A percentile compares a stretch with the other conserved stretches of the same genome.
Evolutionary conservation across 306 rosid species (phyloP).

Genomic region (Dryas octopetala): DNA sequence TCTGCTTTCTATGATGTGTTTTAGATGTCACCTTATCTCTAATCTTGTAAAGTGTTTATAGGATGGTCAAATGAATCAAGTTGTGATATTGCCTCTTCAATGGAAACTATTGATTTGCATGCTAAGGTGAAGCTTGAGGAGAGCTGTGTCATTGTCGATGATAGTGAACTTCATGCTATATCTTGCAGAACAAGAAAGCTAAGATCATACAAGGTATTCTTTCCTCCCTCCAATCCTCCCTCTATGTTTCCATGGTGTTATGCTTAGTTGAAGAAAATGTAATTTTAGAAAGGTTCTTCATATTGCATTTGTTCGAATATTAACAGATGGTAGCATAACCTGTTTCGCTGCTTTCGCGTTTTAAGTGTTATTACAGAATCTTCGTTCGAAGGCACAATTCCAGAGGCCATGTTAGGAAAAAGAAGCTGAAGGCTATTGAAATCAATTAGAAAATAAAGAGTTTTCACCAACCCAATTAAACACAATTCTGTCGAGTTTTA

Average conservation of each 20-base stretch:
- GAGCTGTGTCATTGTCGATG: conserved; percentile 52
- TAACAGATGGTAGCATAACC: background rate
- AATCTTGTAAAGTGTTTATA: conserved; percentile 27
- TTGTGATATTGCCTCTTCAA: conserved; percentile 25
- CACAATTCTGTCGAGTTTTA: too few relatives aligned
- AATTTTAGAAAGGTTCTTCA: background rate
- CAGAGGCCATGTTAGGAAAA: background rate
- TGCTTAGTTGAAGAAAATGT: background rate
- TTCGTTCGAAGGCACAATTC: background rate
- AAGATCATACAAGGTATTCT: conserved; percentile 73
- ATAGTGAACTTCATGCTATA: conserved; percentile 50
- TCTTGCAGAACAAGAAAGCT: conserved; percentile 58
- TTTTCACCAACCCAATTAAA: too few relatives aligned
- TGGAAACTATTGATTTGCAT: conserved; percentile 61
- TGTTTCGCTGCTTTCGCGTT: background rate
- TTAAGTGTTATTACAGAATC: background rate
- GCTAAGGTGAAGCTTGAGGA: conserved; percentile 46
- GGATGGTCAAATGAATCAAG: conserved; percentile 35
- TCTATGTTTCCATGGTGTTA: background rate
- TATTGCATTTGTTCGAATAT: background rate
- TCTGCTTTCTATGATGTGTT: background rate
- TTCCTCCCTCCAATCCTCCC: conserved; percentile 12
- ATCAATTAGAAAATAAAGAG: too few relatives aligned
- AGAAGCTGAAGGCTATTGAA: background rate
- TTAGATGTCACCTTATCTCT: background rate